phyloP scores from a whole-genome alignment of 768 basidiomycete genomes.

The Phylloporus sp. region DNA sequence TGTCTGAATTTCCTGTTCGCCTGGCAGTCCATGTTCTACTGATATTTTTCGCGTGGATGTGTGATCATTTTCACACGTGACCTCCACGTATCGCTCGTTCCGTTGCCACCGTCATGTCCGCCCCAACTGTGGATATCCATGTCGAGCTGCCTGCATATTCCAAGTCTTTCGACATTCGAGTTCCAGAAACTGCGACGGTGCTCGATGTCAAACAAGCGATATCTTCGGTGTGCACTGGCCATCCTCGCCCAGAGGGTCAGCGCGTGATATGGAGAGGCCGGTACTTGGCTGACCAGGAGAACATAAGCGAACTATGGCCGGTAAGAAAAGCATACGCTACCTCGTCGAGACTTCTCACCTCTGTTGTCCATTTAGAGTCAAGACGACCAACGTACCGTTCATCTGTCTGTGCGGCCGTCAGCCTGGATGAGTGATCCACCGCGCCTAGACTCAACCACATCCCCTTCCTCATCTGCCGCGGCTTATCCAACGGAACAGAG shows the following conservation, averaged over 20 bases:
- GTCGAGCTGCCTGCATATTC: constrained; percentile 76
- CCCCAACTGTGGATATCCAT: constrained; percentile 38
- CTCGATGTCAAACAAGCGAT: constrained; percentile 67
- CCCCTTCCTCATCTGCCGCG: neutral
- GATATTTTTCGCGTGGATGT: no score
- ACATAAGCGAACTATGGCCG: constrained; percentile 65
- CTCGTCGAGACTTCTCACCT: constrained; percentile 5
- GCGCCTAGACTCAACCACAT: constrained; percentile 17
- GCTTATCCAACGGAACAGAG: neutral
- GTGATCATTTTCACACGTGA: constrained; percentile 24
- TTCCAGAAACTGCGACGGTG: constrained; percentile 46
- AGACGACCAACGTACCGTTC: constrained; percentile 58
- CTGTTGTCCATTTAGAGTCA: constrained; percentile 35
- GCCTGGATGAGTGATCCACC: constrained; percentile 64
- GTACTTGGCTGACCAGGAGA: constrained; percentile 58
- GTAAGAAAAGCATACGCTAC: constrained; percentile 31
- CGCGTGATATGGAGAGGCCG: constrained; percentile 74
- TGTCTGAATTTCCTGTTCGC: no score
- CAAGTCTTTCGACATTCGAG: constrained; percentile 56
- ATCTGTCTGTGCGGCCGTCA: constrained; percentile 76
- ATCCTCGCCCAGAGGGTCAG: constrained; percentile 66
- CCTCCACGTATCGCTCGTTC: constrained; percentile 24
- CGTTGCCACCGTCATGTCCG: constrained; percentile 19
- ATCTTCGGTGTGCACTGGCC: constrained; percentile 51
- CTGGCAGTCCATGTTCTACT: no score